Base-by-base conservation (phyloP, 345 rosid genomes). In the Arabidopsis arenosa region DNA sequence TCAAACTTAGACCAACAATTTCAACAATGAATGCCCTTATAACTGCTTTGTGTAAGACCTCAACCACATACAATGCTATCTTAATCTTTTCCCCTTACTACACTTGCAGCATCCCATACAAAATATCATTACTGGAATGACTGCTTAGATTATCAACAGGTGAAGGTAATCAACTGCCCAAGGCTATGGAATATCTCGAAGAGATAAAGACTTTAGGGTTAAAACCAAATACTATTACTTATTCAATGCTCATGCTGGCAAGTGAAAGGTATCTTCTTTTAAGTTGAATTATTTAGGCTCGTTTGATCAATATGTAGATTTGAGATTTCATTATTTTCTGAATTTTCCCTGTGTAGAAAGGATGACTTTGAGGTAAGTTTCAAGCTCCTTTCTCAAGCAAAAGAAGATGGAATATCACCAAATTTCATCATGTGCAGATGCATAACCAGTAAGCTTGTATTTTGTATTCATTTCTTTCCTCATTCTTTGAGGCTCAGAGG, bases 1-100 rank as follows among this genome's bases (percentile, higher is more conserved):
- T 82, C 37, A 85, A 74, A 75, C 79, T 94, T 70, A 85, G 81
- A 49, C 93, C 89, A 80, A 86, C 95, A 21, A 83, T 94, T 75
- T 81, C 98, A 63, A 87, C 93, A 18, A 79, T 92, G 86, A 92
- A 92, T 84, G 98, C 97, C 39, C 82, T 94, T 81, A 86, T 92
- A 65, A 90, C 92, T 73, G 86, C 95, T 58, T 85, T 94, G 82
- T 90, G 97, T 94, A 85, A 90, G 98, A 72, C 70, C 66, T 48
- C 28, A 41, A 72, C 70, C 66, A 44, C 28, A 41, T 43, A 48
- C 39, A 63, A 39, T 69, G 23, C 28, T 35, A 62, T 56, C 62
- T 57, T 43, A 15, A 11, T 39, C 8, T n/a, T 48, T 63, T 70
- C 0, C 59, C 57, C 11, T 76, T 52, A 58, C 73, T 37, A 61